Conservation (phyloP, 345 rosid genomes). For the Leavenworthia alabamica region DNA sequence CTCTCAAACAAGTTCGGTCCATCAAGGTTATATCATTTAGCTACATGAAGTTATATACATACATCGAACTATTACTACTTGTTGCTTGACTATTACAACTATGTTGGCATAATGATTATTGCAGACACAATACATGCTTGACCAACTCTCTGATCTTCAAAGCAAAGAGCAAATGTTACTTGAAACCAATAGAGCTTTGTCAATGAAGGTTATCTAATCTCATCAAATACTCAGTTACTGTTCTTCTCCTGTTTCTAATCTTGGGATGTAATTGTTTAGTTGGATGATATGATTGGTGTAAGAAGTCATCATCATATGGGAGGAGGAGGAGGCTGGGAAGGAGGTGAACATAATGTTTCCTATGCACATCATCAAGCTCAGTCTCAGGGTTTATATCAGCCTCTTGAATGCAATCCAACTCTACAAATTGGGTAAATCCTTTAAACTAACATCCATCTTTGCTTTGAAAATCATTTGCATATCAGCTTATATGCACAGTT, state of each 20-base stretch:
- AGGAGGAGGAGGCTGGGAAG: constrained; percentile 59
- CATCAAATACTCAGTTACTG: background rate
- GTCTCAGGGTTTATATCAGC: constrained; percentile 66
- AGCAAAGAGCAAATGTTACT: constrained; percentile 78
- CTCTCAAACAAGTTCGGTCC: constrained; percentile 67
- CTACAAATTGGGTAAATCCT: constrained; percentile 79
- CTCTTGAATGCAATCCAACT: constrained; percentile 86
- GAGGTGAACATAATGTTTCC: constrained; percentile 43
- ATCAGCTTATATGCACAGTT: background rate
- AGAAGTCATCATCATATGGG: constrained; percentile 47
- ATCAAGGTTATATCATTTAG: constrained; percentile 45
- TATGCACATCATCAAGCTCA: constrained; percentile 60
- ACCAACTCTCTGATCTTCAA: constrained; percentile 90
- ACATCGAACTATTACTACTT: too few species aligned
- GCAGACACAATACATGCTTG: constrained; percentile 94
- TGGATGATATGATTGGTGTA: constrained; percentile 62
- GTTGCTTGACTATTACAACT: background rate
- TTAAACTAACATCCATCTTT: background rate
- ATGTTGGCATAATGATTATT: constrained; percentile 13
- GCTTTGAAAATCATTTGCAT: background rate
- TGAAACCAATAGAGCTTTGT: constrained; percentile 78
- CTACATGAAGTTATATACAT: background rate
- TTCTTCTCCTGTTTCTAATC: constrained; percentile 10
- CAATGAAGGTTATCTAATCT: constrained; percentile 48
- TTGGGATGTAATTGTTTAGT: constrained; percentile 32